Evolutionary conservation across 2,329 filamentous ascomycete species (phyloP), one percentile per base, ranked within the genome.

Genomic region (Aspergillus fumigatus): DNA sequence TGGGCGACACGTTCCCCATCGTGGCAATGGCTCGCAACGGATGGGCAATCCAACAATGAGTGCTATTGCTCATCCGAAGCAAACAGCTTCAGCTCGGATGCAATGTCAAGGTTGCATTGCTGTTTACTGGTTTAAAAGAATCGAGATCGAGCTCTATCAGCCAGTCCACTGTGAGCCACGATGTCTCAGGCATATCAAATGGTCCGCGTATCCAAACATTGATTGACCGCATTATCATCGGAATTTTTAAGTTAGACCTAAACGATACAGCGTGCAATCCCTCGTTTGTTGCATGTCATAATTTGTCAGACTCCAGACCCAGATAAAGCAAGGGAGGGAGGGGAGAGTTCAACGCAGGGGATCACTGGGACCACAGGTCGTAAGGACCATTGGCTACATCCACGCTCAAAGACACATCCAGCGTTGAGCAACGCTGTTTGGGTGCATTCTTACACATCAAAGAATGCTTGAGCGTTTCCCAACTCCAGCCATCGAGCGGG

Each of bases 1-100:
- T 67, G 38, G 69, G 69, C 19, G 69, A 71, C 25, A 50, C 58
- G 4, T 68, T 59, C 45, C 67, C 69, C 69, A 71, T 71, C 19
- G 29, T 61, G 54, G 27, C 23, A n/a, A 32, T 23, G 19, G 27
- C 10, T 17, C 49, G 25, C 19, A 26, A 38, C n/a, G 7, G 14
- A 23, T 25, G 32, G 32, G 29, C n/a, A 19, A 21, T 23, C 40
- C 8, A 9, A 23, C n/a, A 23, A 14, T 23, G 21, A 14, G 41
- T 45, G 14, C 41, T 45, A 6, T 23, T 45, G n/a, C 41, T 45
- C n/a, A 10, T 11, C 21, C 9, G 41, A 45, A 45, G 41, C 41
- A 23, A 45, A 45, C 10, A 45, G 41, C 41, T 45, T 23, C 41
- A 19, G 41, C 6, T 23, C 19, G 19, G 21, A 19, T 9, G 41